phyloP scores from a whole-genome alignment of 2,329 filamentous ascomycete genomes.

The Neonectria sp. region DNA sequence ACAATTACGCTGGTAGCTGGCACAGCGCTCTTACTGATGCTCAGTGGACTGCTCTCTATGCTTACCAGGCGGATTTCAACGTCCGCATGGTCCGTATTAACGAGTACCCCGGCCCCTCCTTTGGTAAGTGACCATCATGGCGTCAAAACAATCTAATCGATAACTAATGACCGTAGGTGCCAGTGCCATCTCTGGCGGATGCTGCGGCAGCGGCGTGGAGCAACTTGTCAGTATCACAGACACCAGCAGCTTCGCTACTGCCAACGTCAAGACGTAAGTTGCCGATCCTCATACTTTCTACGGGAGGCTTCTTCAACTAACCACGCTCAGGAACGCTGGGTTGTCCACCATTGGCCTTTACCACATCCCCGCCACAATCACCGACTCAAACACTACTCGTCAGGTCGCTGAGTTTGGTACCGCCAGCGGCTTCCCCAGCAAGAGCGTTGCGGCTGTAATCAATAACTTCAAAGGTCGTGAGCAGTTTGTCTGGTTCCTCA shows the following conservation, averaged over 20 bases:
- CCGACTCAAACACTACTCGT: conserved; percentile 27
- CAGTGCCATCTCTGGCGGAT: background rate
- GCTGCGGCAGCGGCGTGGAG: conserved; percentile 11
- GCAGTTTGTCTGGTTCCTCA: conserved; percentile 40
- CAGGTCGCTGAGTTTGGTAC: conserved; percentile 36
- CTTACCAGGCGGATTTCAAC: conserved; percentile 33
- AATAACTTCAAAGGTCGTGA: conserved; percentile 37
- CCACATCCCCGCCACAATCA: conserved; percentile 34
- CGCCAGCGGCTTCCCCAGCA: conserved; percentile 21
- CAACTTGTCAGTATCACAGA: conserved; percentile 36
- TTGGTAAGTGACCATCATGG: conserved; percentile 18
- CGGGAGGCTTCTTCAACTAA: no score
- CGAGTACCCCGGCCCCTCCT: conserved; percentile 30
- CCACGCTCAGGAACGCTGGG: background rate
- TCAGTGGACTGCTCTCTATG: conserved; percentile 32
- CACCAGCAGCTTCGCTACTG: conserved; percentile 31
- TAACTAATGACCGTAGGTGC: background rate
- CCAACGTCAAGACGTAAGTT: conserved; percentile 34
- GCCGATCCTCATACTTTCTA: no score
- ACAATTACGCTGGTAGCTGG: conserved; percentile 33
- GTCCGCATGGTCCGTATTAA: conserved; percentile 39
- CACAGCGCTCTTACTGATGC: conserved; percentile 30
- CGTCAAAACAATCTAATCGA: background rate
- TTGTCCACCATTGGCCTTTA: conserved; percentile 37
- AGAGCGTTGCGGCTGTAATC: conserved; percentile 37